These are phyloP conservation scores for Globisporangium emineosum DNA, from an alignment of 352 stramenopile species.

Conservation along the genomic window DNA sequence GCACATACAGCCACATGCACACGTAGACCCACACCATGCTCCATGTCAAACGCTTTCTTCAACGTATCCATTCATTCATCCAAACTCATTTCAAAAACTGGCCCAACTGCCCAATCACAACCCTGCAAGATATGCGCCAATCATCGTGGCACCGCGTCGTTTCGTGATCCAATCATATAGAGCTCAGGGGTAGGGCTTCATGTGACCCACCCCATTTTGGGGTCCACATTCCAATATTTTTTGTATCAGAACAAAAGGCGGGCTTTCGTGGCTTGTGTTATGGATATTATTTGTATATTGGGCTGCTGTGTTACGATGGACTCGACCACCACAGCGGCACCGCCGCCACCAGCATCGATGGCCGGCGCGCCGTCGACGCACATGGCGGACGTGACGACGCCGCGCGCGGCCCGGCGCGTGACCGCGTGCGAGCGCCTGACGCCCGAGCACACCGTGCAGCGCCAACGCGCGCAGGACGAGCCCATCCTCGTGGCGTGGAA, in stretches of 20 bases:
- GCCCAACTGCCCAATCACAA: no score
- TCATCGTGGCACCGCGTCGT: neutral
- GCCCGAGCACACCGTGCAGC: slow-evolving; percentile 47
- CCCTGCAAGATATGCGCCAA: slow-evolving; percentile 10
- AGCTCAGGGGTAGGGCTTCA: neutral
- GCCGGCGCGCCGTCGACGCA: neutral
- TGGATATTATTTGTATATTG: slow-evolving; percentile 14
- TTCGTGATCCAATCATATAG: slow-evolving; percentile 1
- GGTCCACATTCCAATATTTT: neutral
- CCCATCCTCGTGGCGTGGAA: slow-evolving; percentile 77
- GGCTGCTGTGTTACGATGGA: slow-evolving; percentile 9
- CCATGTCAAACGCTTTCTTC: slow-evolving; percentile 2
- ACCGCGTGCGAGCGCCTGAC: slow-evolving; percentile 22
- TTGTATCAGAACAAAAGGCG: neutral
- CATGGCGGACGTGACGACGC: neutral
- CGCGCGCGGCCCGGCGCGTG: slow-evolving; percentile 4
- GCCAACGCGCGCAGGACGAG: slow-evolving; percentile 76
- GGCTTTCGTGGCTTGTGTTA: neutral
- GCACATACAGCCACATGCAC: neutral
- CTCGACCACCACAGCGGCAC: neutral
- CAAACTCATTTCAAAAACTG: neutral
- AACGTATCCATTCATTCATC: neutral
- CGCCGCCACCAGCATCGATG: neutral
- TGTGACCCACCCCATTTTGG: neutral
- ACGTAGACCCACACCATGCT: neutral